Conservation (phyloP, 352 stramenopile genomes). For the Pythium apleroticum region DNA sequence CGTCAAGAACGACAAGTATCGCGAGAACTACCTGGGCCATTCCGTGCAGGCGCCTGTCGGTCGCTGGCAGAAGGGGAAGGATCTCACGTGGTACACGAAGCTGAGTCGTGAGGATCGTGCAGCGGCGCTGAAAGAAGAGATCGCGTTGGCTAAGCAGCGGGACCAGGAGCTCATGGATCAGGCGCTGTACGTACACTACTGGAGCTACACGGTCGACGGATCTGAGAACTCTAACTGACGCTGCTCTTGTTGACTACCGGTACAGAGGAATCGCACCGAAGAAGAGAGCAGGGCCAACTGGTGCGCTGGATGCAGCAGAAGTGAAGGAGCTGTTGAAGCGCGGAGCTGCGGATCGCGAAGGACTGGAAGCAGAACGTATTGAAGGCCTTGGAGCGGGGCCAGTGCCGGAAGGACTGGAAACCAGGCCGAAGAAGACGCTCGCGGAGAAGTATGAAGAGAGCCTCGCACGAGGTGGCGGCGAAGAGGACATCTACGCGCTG, state of each 20-base stretch:
- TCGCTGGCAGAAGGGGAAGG: conserved; percentile 88
- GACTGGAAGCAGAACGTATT: conserved; percentile 72
- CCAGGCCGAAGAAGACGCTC: conserved; percentile 61
- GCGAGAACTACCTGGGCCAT: conserved; percentile 91
- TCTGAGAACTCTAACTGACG: not conserved
- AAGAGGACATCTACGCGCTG: conserved; percentile 65
- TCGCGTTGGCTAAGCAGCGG: conserved; percentile 69
- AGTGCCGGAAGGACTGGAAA: conserved; percentile 42
- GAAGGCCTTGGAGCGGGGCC: conserved; percentile 83
- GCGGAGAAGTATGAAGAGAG: conserved; percentile 71
- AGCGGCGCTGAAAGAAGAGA: conserved; percentile 57
- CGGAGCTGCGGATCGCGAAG: conserved; percentile 70
- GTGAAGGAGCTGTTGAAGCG: conserved; percentile 86
- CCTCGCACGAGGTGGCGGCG: conserved; percentile 39
- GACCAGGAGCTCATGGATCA: conserved; percentile 92
- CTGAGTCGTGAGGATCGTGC: conserved; percentile 51
- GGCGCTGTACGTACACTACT: conserved; percentile 56
- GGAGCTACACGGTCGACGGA: not conserved
- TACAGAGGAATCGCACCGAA: conserved; percentile 68
- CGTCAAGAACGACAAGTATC: conserved; percentile 93
- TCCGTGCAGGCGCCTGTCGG: conserved; percentile 87
- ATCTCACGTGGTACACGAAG: conserved; percentile 91
- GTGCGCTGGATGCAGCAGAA: conserved; percentile 68
- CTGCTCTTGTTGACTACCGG: not conserved
- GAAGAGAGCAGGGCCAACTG: conserved; percentile 41